These are phyloP conservation scores for Melampsora americana DNA, from an alignment of 1,284 basidiomycete species.

Conservation along the genomic window DNA sequence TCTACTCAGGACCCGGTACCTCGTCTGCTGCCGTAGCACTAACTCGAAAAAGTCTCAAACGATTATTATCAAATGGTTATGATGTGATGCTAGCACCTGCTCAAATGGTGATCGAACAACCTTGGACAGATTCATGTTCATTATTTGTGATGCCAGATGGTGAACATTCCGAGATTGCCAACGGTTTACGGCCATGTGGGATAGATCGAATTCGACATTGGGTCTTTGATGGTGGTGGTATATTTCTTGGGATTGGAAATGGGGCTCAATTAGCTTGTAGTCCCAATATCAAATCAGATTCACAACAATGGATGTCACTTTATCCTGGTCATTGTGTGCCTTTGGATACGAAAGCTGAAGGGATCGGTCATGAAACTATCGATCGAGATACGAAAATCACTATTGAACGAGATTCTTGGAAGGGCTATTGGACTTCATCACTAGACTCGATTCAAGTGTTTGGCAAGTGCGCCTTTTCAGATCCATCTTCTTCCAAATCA, in stretches of 20 bases:
- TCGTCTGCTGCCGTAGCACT: not conserved
- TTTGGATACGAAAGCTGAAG: not conserved
- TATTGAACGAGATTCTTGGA: not conserved
- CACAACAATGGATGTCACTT: not conserved
- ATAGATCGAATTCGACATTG: constrained; percentile 25
- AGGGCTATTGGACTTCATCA: constrained; percentile 2
- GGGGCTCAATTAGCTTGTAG: constrained; percentile 17
- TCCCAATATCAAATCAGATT: not conserved
- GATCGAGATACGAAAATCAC: not conserved
- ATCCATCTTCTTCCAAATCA: not conserved
- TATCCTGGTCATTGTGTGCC: not conserved
- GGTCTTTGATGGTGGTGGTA: constrained; percentile 30
- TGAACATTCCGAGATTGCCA: not conserved
- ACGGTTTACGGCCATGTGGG: not conserved
- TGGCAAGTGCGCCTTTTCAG: not conserved
- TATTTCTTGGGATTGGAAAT: constrained; percentile 27
- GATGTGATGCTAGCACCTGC: constrained; percentile 36
- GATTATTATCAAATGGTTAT: constrained; percentile 24
- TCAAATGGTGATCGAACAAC: constrained; percentile 29
- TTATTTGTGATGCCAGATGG: constrained; percentile 33
- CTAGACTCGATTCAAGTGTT: not conserved
- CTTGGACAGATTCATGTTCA: constrained; percentile 29
- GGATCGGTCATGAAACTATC: not conserved
- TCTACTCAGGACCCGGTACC: constrained; percentile 32
- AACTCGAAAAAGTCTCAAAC: not conserved